Base-by-base conservation (phyloP, 768 basidiomycete genomes). In the Russula lepida region DNA sequence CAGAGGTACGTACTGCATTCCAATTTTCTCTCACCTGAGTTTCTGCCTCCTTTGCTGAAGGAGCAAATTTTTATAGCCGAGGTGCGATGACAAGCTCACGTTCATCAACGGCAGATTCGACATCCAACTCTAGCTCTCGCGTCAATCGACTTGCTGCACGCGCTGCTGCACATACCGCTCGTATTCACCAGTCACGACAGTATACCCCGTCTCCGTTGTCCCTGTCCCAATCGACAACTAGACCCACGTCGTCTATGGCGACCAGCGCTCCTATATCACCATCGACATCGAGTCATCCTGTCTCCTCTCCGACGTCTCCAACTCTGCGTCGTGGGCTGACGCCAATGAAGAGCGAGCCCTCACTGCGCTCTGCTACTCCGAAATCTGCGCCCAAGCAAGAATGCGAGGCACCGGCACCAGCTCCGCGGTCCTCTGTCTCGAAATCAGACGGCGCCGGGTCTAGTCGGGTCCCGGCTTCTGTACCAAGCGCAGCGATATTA, bases 171-270 rank as follows among this genome's bases (percentile, higher is more conserved):
- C 62, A 53, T 27, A 54, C 51, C 28, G 32, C 61, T 1, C 64
- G 62, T 30, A 49, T 56, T 23, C 59, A 53, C 43, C 66, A 56
- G 41, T 44, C 60, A 28, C 55, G 67, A 54, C 56, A 65, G 19
- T 54, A 66, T 39, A 62, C 65, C 2, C 68, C 68, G 6, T 69
- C 68, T 3, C 68, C 65, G 6, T 53, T 68, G 30, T 52, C 56
- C 0, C n/a, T 54, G 23, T 56, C 63, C 33, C 54, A 41, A 47
- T 28, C 44, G n/a, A 9, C 47, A 2, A 41, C 30, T 27, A 23
- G 11, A 35, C 30, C 48, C 9, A 9, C 19, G 8, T 9, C 37
- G 3, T 19, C 46, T 23, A 11, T 17, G 4, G 19, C 23, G 0
- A 23, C n/a, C 4, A 50, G 39, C 30, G 32, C 44, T 35, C 44